Percentiles rank a stretch among this genome's conserved stretches.
Conservation (phyloP, 768 basidiomycete genomes). For the Coprinopsis strossmayeri region DNA sequence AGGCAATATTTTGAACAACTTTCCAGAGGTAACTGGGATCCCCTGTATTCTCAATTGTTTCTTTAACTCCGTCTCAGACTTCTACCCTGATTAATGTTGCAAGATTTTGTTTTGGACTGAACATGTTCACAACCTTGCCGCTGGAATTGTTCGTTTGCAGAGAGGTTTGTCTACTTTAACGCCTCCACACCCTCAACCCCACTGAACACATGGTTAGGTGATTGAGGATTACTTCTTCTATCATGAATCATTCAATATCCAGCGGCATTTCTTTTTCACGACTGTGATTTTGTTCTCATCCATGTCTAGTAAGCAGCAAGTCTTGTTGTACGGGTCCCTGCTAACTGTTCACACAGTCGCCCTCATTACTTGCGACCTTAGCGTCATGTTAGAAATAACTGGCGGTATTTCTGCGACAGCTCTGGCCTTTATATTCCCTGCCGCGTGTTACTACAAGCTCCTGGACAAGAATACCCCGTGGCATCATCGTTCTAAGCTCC, state of each 20-base stretch:
- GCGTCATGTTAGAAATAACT: slow-evolving; percentile 96
- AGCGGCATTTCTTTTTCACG: slow-evolving; percentile 88
- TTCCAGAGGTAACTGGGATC: slow-evolving; percentile 51
- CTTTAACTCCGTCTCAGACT: slow-evolving; percentile 30
- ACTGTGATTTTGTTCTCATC: slow-evolving; percentile 74
- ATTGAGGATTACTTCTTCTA: slow-evolving; percentile 96
- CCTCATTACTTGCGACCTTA: slow-evolving; percentile 90
- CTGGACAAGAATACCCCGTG: slow-evolving; percentile 49
- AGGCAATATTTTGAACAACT: slow-evolving; percentile 98
- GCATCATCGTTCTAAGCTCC: slow-evolving; percentile 67
- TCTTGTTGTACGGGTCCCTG: neutral
- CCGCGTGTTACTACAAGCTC: slow-evolving; percentile 81
- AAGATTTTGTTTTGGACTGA: slow-evolving; percentile 87
- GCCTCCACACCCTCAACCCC: neutral
- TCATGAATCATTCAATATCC: slow-evolving; percentile 72
- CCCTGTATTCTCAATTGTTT: slow-evolving; percentile 1
- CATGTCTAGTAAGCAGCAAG: slow-evolving; percentile 44
- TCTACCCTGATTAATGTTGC: slow-evolving; percentile 94
- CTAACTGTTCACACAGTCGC: slow-evolving; percentile 51
- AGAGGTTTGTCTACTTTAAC: slow-evolving; percentile 52
- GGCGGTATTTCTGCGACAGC: slow-evolving; percentile 94
- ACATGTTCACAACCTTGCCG: slow-evolving; percentile 98
- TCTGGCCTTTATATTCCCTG: slow-evolving; percentile 89
- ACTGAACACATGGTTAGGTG: slow-evolving; percentile 46
- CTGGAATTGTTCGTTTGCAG: slow-evolving; percentile 96